These are phyloP conservation scores for Termitomyces sp. DNA, from an alignment of 768 basidiomycete species.

Conservation along the genomic window DNA sequence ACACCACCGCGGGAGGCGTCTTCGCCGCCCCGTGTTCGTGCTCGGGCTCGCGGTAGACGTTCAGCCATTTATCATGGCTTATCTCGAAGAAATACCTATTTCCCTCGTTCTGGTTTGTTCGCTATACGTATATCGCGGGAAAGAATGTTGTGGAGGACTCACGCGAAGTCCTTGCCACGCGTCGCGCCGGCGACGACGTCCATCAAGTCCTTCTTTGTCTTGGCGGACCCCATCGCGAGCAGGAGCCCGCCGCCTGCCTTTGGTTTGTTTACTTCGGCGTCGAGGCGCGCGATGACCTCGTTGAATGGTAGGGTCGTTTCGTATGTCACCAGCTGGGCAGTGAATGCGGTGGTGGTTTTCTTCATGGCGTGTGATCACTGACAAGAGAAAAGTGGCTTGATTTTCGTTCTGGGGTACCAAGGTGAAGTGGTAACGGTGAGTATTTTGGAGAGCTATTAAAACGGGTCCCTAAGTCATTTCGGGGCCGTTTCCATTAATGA, in stretches of 20 bases:
- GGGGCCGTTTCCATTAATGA: too few relatives aligned
- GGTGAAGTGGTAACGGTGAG: too few relatives aligned
- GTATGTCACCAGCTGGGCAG: conserved; percentile 35
- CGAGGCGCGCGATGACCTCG: conserved; percentile 39
- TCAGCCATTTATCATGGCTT: conserved; percentile 30
- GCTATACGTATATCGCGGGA: too few relatives aligned
- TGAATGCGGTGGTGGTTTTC: conserved; percentile 28
- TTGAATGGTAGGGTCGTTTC: conserved; percentile 32
- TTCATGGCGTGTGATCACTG: conserved; percentile 10
- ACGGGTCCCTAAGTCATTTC: too few relatives aligned
- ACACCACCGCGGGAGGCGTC: conserved; percentile 29
- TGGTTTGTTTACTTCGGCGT: conserved; percentile 35
- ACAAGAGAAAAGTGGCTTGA: too few relatives aligned
- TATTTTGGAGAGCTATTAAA: too few relatives aligned
- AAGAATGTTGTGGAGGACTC: too few relatives aligned
- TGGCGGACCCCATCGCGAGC: conserved; percentile 16
- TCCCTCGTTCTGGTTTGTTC: too few relatives aligned
- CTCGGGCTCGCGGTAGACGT: conserved; percentile 23
- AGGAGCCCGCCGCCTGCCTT: conserved; percentile 21
- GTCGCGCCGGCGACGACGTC: conserved; percentile 22
- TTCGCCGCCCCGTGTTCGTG: conserved; percentile 13
- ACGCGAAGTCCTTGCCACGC: conserved; percentile 40
- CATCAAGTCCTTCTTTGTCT: conserved; percentile 32
- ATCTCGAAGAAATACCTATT: conserved; percentile 36
- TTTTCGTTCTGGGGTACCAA: too few relatives aligned